These are phyloP conservation scores for Fusarium illudens DNA, from an alignment of 2,329 filamentous ascomycete genomes.

Conservation along the genomic window DNA sequence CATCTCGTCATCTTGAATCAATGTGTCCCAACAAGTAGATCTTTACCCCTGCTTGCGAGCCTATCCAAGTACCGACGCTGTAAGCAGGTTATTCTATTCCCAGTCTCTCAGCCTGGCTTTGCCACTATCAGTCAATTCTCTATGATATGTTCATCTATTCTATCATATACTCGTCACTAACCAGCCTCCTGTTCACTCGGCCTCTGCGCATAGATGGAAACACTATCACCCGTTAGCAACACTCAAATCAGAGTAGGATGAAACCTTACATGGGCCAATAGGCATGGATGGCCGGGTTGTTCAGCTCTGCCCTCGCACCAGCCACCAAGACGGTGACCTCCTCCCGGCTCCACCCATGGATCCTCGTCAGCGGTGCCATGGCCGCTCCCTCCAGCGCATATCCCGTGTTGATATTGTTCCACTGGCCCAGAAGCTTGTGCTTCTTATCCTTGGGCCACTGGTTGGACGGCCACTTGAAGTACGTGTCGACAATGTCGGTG, in stretches of 20 bases:
- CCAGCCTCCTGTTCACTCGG: not conserved
- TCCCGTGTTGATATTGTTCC: constrained; percentile 13
- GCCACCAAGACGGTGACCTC: constrained; percentile 11
- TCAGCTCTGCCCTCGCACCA: constrained; percentile 5
- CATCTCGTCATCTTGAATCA: not conserved
- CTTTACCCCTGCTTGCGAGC: not conserved
- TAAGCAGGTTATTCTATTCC: not conserved
- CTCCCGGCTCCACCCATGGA: constrained; percentile 7
- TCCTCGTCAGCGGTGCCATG: constrained; percentile 15
- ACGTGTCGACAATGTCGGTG: constrained; percentile 9
- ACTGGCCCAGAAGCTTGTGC: constrained; percentile 12
- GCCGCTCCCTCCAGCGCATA: not conserved
- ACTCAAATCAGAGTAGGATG: not conserved
- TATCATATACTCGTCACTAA: not conserved
- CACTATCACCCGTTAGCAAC: not conserved
- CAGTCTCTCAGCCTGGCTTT: too few relatives aligned
- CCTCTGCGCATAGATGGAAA: not conserved
- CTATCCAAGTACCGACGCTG: not conserved
- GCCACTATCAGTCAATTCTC: too few relatives aligned
- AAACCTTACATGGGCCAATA: constrained; percentile 16
- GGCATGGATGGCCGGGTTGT: constrained; percentile 6
- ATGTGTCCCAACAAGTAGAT: not conserved
- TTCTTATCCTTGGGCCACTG: constrained; percentile 12
- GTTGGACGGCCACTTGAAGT: constrained; percentile 18
- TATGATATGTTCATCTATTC: not conserved